These are phyloP conservation scores for Pestalotiopsis sp. DNA, from an alignment of 2,329 filamentous ascomycete genomes.

Conservation along the genomic window DNA sequence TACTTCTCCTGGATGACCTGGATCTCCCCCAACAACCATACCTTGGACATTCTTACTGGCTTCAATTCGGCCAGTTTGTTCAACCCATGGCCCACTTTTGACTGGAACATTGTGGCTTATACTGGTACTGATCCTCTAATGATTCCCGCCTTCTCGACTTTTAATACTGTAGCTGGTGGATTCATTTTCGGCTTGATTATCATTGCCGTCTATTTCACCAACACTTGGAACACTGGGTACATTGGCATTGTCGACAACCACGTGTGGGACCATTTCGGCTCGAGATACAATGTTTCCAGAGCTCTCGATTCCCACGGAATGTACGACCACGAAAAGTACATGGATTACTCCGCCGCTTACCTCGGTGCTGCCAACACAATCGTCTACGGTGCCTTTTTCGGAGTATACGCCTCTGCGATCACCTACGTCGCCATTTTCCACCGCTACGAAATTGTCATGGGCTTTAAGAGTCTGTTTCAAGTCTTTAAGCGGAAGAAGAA, in stretches of 20 bases:
- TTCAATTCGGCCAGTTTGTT: conserved; percentile 21
- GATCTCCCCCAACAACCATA: conserved; percentile 40
- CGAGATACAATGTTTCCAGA: conserved; percentile 9
- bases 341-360: conserved; percentile 8
- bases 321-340: conserved; percentile 24
- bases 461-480: conserved; percentile 12
- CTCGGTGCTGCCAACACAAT: conserved; percentile 8
- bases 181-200: conserved; percentile 20
- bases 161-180: conserved; percentile 22
- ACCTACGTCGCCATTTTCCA: conserved; percentile 25
- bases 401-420: conserved; percentile 11
- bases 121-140: conserved; percentile 23
- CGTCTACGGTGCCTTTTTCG: conserved; percentile 9
- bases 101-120: conserved; percentile 30
- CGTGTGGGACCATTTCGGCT: conserved; percentile 9
- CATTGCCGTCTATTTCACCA: conserved; percentile 29
- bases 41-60: conserved; percentile 14
- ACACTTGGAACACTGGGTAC: conserved; percentile 16
- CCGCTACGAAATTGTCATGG: conserved; percentile 23
- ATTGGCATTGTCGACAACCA: conserved; percentile 32
- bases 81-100: conserved; percentile 16
- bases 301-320: conserved; percentile 11
- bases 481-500: conserved; percentile 9
- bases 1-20: conserved; percentile 54
- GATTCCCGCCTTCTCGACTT: conserved; percentile 23